These are phyloP conservation scores for Jatropha podagrica DNA, from an alignment of 441 rosid genomes.

Conservation along the genomic window DNA sequence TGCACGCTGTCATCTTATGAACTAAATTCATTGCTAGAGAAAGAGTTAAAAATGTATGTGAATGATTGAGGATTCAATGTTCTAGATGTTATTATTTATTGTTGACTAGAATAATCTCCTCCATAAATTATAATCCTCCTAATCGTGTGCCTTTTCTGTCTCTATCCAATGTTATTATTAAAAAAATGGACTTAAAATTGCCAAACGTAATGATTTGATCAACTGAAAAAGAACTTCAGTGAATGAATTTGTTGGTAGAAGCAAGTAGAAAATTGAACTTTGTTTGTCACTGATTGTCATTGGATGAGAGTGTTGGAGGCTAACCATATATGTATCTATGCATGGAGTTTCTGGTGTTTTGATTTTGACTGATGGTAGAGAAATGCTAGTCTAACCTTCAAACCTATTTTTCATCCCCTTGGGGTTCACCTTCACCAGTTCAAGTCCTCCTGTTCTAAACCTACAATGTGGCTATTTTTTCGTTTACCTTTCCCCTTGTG, in stretches of 20 bases:
- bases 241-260: neutral
- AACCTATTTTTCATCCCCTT: neutral
- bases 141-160: too few relatives aligned
- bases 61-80: constrained; percentile 2
- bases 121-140: neutral
- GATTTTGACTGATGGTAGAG: neutral
- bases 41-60: neutral
- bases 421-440: neutral
- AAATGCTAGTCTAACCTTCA: neutral
- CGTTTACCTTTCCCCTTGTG: neutral
- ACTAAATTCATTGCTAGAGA: neutral
- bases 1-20: neutral
- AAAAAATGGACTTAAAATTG: constrained; percentile 1
- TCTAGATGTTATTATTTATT: neutral
- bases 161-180: neutral
- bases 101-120: constrained; percentile 3
- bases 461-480: neutral
- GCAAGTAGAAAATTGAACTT: neutral
- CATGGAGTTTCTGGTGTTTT: neutral
- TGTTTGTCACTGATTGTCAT: neutral
- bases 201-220: neutral
- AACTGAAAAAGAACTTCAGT: neutral
- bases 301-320: neutral
- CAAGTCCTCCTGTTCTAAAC: neutral
- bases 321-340: neutral